Conservation (phyloP, 495 filamentous ascomycete species). For the Tirmania nivea region DNA sequence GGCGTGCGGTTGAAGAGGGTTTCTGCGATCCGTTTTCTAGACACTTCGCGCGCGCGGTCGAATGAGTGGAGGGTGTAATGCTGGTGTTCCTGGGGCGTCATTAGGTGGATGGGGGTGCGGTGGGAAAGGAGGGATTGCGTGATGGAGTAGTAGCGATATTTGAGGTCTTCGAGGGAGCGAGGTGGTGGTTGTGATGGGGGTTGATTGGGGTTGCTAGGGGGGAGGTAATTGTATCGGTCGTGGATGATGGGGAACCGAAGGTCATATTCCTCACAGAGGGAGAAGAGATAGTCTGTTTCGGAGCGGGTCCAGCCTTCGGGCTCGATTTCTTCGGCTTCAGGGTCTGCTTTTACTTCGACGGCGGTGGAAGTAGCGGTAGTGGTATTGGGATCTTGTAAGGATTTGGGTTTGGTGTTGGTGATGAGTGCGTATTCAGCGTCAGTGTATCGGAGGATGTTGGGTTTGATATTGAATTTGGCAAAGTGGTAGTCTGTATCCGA, state of each 20-base stretch:
- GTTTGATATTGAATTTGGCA: conserved; percentile 64
- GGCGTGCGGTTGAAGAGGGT: conserved; percentile 54
- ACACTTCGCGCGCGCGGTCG: conserved; percentile 50
- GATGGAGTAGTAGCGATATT: conserved; percentile 70
- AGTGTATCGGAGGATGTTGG: conserved; percentile 52
- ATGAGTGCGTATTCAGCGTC: conserved; percentile 72
- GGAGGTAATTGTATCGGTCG: conserved; percentile 67
- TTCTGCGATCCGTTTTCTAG: conserved; percentile 65
- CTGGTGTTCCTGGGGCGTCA: conserved; percentile 62
- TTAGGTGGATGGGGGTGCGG: conserved; percentile 58
- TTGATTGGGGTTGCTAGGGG: conserved; percentile 27
- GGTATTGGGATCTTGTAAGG: no score
- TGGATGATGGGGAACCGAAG: conserved; percentile 78
- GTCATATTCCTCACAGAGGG: conserved; percentile 50
- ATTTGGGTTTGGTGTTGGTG: conserved; percentile 22
- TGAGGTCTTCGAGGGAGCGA: conserved; percentile 72
- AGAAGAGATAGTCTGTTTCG: conserved; percentile 79
- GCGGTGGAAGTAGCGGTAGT: no score
- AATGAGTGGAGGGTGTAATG: conserved; percentile 75
- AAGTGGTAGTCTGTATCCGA: conserved; percentile 33
- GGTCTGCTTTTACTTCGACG: conserved; percentile 22
- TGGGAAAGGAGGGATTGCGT: conserved; percentile 68
- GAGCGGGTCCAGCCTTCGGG: conserved; percentile 47
- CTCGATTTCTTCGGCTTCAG: no score
- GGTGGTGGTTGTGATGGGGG: conserved; percentile 8